These are phyloP conservation scores for Prunus padus DNA, from an alignment of 306 rosid genomes.

Conservation along the genomic window DNA sequence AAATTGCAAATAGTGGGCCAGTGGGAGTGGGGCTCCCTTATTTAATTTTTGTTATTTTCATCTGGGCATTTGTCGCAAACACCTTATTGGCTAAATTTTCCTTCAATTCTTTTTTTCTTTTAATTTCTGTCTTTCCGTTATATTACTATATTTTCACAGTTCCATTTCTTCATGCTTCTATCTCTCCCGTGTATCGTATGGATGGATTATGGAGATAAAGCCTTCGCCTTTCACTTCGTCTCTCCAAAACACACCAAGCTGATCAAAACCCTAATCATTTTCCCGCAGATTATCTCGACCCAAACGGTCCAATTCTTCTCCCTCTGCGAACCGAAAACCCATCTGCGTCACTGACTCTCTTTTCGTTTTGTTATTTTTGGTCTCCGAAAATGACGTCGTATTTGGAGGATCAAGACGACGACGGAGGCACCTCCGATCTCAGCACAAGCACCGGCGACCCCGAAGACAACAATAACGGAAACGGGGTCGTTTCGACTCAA, in stretches of 20 bases:
- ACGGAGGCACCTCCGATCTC: slow-evolving; percentile 36
- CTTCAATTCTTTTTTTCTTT: background rate
- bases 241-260: background rate
- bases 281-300: slow-evolving; percentile 1
- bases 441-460: slow-evolving; percentile 39
- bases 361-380: background rate
- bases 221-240: background rate
- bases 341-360: background rate
- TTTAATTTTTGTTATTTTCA: background rate
- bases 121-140: slow-evolving; percentile 6
- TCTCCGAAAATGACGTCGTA: slow-evolving; percentile 24
- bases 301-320: slow-evolving; percentile 9
- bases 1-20: background rate
- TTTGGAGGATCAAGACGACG: slow-evolving; percentile 35
- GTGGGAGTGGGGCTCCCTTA: slow-evolving; percentile 1
- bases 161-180: background rate
- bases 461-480: background rate
- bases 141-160: slow-evolving; percentile 20
- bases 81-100: too few species aligned
- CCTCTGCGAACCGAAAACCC: too few species aligned
- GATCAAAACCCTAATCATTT: slow-evolving; percentile 20
- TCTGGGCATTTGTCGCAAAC: too few species aligned
- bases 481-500: slow-evolving; percentile 2
- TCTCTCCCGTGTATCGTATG: too few species aligned
- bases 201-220: background rate